Evolutionary conservation across 805 yeast species (phyloP).

Genomic region (Pichia gijzeniarum): DNA sequence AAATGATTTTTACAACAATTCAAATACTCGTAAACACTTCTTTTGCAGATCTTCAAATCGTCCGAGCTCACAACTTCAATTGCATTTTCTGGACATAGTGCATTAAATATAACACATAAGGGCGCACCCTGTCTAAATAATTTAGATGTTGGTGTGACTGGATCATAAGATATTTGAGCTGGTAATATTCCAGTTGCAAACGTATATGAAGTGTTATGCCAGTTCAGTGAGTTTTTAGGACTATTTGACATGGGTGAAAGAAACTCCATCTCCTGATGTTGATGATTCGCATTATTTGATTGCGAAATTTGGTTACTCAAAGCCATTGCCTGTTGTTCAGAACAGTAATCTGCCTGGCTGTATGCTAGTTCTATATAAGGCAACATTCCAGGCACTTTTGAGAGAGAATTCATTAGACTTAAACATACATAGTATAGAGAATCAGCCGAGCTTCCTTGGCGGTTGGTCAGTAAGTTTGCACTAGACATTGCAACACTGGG

Average conservation of each 20-base stretch:
- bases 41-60: conserved; percentile 79
- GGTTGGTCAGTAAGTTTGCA: conserved; percentile 50
- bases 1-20: conserved; percentile 77
- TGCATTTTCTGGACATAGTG: conserved; percentile 44
- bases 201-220: conserved; percentile 43
- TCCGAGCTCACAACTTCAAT: conserved; percentile 64
- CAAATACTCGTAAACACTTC: conserved; percentile 83
- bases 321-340: conserved; percentile 60
- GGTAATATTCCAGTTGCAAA: conserved; percentile 76
- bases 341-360: conserved; percentile 56
- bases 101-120: conserved; percentile 76
- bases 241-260: too few relatives aligned
- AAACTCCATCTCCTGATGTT: too few relatives aligned
- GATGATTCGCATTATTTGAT: too few relatives aligned
- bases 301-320: background rate
- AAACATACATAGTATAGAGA: conserved; percentile 66
- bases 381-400: conserved; percentile 56
- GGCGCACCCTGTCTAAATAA: conserved; percentile 91
- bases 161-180: conserved; percentile 72
- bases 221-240: conserved; percentile 11
- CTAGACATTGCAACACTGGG: conserved; percentile 42
- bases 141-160: conserved; percentile 86
- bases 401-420: conserved; percentile 48
- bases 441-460: conserved; percentile 53
- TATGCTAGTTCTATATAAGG: conserved; percentile 62